Evolutionary conservation across 2,329 filamentous ascomycete genomes (phyloP), one percentile per base, ranked within the genome.

Genomic region (Magnaporthiopsis poae): DNA sequence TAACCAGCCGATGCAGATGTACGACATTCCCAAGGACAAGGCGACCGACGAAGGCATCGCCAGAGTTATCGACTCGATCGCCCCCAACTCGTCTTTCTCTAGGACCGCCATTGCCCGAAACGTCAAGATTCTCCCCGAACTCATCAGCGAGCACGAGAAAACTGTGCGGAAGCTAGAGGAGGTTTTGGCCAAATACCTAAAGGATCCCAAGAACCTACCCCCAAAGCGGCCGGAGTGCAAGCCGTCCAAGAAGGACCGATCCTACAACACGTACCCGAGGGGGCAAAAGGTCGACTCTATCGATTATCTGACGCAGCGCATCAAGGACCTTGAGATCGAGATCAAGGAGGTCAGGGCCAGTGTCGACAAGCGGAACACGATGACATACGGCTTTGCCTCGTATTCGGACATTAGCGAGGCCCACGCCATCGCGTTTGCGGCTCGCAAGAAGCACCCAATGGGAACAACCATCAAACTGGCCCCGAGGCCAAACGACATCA

Each of bases 351-450:
- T 93, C 1, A 87, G 95, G 15, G 84, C 87, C 59, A 88, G 87
- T 0, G 88, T 99, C 9, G 94, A 98, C 77, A 92, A 89, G 75
- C 88, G 93, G 64, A 91, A 94, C 74, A 89, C 93, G 21, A 90
- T 96, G 84, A 84, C 91, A 0, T 99, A 93, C 74, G 95, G 95
- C 0, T 99, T 99, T 75, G 93, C 94, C 11, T 97, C 92, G 72
- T 99, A 95, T 78, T 88, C 94, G 60, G 89, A 88, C 60, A 96
- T 99, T 66, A 84, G 88, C 67, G 91, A 96, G 71, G 92, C 95
- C 0, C 95, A 99, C 74, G 86, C 86, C 27, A 92, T 96, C 69
- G 95, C 93, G 13, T 96, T 90, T 77, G 85, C 88, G 12, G 86
- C 90, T 29, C 90, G 90, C 67, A 90, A 87, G 63, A 95, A 95